Percentiles rank a stretch among this genome's conserved stretches.
Conservation (phyloP, 331 rosid species). For the Saraca asoca region DNA sequence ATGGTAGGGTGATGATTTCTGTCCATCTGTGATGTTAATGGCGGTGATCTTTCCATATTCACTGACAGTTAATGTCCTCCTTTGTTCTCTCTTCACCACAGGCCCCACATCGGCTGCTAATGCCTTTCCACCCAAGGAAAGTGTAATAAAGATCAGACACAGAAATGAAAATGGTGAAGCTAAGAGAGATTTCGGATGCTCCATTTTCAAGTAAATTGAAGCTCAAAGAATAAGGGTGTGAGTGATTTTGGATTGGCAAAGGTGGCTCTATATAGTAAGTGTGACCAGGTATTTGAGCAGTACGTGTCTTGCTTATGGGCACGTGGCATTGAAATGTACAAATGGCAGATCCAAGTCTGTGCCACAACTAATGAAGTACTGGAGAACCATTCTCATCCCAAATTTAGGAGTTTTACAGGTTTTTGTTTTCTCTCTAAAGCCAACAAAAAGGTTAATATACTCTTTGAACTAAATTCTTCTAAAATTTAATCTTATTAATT, state of each 20-base stretch:
- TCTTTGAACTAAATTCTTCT: neutral
- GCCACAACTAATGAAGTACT: too few species aligned
- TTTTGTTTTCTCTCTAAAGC: neutral
- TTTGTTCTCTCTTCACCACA: constrained; percentile 52
- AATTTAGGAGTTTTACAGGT: neutral
- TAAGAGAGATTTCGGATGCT: constrained; percentile 19
- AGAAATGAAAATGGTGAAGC: constrained; percentile 26
- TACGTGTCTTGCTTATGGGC: constrained; percentile 55
- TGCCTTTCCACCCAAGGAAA: constrained; percentile 36
- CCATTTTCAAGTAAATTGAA: constrained; percentile 25
- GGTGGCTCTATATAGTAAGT: constrained; percentile 35
- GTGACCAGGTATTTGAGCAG: constrained; percentile 10
- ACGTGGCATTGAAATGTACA: constrained; percentile 46
- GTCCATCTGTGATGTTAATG: constrained; percentile 49
- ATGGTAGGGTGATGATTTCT: constrained; percentile 51
- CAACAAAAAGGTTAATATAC: neutral
- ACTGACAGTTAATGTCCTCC: constrained; percentile 46
- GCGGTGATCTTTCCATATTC: constrained; percentile 71
- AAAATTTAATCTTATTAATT: too few species aligned
- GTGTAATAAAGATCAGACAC: constrained; percentile 32
- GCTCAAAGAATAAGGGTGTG: constrained; percentile 6
- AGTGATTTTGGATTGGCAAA: neutral
- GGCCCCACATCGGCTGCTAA: constrained; percentile 36
- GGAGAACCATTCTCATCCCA: constrained; percentile 26
- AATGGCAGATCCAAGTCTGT: too few species aligned